Base-by-base conservation (phyloP, 2,329 filamentous ascomycete genomes). In the Mycosphaerella sp. region DNA sequence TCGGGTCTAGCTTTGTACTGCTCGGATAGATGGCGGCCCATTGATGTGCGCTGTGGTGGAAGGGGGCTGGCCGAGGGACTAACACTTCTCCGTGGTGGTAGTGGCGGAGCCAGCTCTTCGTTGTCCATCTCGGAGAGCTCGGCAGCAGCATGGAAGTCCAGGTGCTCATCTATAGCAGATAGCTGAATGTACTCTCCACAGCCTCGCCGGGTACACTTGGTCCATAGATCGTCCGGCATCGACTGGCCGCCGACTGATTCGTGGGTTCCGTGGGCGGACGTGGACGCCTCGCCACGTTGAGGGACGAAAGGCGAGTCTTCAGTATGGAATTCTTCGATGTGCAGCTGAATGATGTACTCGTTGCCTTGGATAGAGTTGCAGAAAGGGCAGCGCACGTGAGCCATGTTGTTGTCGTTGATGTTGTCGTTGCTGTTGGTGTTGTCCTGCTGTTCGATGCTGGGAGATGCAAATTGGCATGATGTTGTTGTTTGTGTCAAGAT, bases 141-240 rank as follows among this genome's bases (percentile, higher is more conserved):
- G 17, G 56, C 41, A 8, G 62, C 59, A n/a, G 49, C 52, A 39
- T 76, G 73, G 30, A 73, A 65, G 49, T 73, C 68, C 46, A 75
- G 64, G 62, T 76, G 74, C 43, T 76, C 71, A 59, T 74, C 71
- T 49, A 71, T 66, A 43, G 73, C 71, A 17, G 58, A 55, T 18
- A 73, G 56, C 47, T 66, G 62, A 48, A 76, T 59, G 44, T 68
- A 56, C 55, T 76, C 72, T 49, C 68, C 68, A 62, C 73, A 75
- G 41, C 70, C 66, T 18, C 63, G 56, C 43, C 71, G 66, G 7
- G 72, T 70, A 59, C 74, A 75, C 52, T 64, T 64, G 28, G 69
- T 67, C 57, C 61, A 68, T 16, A 54, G 49, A 25, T 56, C 52
- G 32, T 49, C 53, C 4, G 49, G 57, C 55, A 53, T 59, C 25